Evolutionary conservation across 2,329 filamentous ascomycete genomes (phyloP).

Genomic region (Macroventuria anomochaeta): DNA sequence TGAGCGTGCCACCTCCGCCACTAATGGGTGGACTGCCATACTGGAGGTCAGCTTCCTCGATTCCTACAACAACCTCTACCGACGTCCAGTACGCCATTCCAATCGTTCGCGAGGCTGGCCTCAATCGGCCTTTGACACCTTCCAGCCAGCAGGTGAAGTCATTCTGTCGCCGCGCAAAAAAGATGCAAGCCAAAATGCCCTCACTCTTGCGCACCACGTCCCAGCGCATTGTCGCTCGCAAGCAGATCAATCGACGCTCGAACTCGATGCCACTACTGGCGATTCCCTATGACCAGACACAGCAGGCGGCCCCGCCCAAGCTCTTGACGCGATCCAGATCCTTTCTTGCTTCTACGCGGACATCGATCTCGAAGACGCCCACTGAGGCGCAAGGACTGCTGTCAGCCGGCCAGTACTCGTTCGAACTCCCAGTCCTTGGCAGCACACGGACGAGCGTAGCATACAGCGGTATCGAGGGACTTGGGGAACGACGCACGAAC

Average conservation of each 20-base stretch:
- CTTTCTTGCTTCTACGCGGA: conserved; percentile 7
- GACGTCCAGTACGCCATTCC: conserved; percentile 40
- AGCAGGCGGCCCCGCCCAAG: conserved; percentile 10
- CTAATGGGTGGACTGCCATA: conserved; percentile 46
- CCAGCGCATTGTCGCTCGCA: conserved; percentile 18
- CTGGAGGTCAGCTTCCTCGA: conserved; percentile 33
- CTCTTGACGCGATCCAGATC: conserved; percentile 20
- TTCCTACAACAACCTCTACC: conserved; percentile 10
- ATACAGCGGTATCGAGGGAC: conserved; percentile 20
- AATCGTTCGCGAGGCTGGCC: conserved; percentile 22
- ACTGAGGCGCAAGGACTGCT: conserved; percentile 5
- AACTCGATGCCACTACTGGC: conserved; percentile 36
- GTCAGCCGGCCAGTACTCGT: conserved; percentile 1
- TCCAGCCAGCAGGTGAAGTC: conserved; percentile 31
- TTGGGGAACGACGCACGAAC: conserved; percentile 27
- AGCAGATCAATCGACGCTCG: conserved; percentile 30
- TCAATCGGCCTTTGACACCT: conserved; percentile 23
- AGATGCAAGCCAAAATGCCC: conserved; percentile 41
- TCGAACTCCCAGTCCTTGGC: conserved; percentile 8
- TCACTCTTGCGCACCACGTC: conserved; percentile 30
- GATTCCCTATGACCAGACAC: conserved; percentile 22
- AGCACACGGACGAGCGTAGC: conserved; percentile 21
- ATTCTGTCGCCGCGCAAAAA: conserved; percentile 38
- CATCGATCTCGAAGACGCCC: conserved; percentile 13
- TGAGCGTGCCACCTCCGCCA: conserved; percentile 32